Evolutionary conservation across 2,329 filamentous ascomycete species (phyloP).

Genomic region (Ceratocystis ficicola): DNA sequence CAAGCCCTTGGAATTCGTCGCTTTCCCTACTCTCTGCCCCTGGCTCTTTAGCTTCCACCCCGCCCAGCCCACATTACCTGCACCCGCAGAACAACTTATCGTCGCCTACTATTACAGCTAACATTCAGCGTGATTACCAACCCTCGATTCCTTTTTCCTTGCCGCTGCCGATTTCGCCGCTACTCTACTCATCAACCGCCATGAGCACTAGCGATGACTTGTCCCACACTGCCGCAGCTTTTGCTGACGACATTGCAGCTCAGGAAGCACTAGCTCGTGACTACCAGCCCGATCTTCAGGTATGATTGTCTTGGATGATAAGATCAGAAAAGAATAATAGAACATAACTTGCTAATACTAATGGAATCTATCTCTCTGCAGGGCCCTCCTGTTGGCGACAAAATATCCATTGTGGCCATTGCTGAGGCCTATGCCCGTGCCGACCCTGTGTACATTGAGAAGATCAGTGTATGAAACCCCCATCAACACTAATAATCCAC

Average conservation of each 20-base stretch:
- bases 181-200: slow-evolving; percentile 25
- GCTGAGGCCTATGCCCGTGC: slow-evolving; percentile 78
- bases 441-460: slow-evolving; percentile 71
- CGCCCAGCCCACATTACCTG: not conserved
- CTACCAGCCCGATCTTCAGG: slow-evolving; percentile 46
- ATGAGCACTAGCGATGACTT: slow-evolving; percentile 29
- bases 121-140: not conserved
- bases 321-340: not conserved
- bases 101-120: not conserved
- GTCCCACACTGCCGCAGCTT: slow-evolving; percentile 23
- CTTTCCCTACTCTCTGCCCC: slow-evolving; percentile 11
- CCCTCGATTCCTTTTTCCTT: slow-evolving; percentile 12
- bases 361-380: slow-evolving; percentile 32
- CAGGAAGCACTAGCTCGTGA: slow-evolving; percentile 50
- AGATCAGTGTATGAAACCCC: slow-evolving; percentile 58
- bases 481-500: not conserved
- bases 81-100: slow-evolving; percentile 16
- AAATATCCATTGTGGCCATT: slow-evolving; percentile 64
- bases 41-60: slow-evolving; percentile 9
- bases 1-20: slow-evolving; percentile 9
- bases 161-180: slow-evolving; percentile 14
- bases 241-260: slow-evolving; percentile 38
- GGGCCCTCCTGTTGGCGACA: slow-evolving; percentile 73
- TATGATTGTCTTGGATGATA: slow-evolving; percentile 28
- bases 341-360: slow-evolving; percentile 22